These are phyloP conservation scores for Termitomyces sp. DNA, from an alignment of 768 basidiomycete genomes.

Conservation along the genomic window DNA sequence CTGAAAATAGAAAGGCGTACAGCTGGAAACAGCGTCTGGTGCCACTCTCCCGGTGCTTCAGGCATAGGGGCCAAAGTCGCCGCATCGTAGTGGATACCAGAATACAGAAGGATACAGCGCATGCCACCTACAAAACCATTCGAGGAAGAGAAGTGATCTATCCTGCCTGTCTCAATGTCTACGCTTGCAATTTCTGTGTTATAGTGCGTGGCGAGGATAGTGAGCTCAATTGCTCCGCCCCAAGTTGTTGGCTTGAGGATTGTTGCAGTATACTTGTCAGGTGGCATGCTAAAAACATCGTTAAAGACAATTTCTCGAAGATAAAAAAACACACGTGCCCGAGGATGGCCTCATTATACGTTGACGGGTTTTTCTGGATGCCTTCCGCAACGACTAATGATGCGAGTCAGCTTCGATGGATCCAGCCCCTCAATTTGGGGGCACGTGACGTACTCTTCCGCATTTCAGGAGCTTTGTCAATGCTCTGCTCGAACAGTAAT, in stretches of 20 bases:
- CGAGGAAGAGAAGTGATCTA: constrained; percentile 72
- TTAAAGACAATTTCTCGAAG: background rate
- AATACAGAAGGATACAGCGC: constrained; percentile 81
- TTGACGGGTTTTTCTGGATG: constrained; percentile 63
- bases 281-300: constrained; percentile 33
- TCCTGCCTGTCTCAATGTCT: constrained; percentile 88
- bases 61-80: constrained; percentile 73
- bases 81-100: constrained; percentile 96
- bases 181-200: constrained; percentile 82
- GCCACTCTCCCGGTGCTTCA: constrained; percentile 80
- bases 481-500: constrained; percentile 79
- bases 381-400: constrained; percentile 74
- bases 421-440: too few species aligned
- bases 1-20: constrained; percentile 25
- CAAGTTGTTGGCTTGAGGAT: constrained; percentile 79
- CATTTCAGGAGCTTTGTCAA: constrained; percentile 61
- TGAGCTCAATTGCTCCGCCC: constrained; percentile 95
- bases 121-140: constrained; percentile 29
- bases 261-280: constrained; percentile 69
- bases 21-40: constrained; percentile 77
- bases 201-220: constrained; percentile 79
- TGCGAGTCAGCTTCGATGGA: too few species aligned
- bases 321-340: constrained; percentile 45
- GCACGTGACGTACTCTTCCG: constrained; percentile 56
- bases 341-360: constrained; percentile 80